Conservation (phyloP, 352 stramenopile genomes). For the Globisporangium irregulare region DNA sequence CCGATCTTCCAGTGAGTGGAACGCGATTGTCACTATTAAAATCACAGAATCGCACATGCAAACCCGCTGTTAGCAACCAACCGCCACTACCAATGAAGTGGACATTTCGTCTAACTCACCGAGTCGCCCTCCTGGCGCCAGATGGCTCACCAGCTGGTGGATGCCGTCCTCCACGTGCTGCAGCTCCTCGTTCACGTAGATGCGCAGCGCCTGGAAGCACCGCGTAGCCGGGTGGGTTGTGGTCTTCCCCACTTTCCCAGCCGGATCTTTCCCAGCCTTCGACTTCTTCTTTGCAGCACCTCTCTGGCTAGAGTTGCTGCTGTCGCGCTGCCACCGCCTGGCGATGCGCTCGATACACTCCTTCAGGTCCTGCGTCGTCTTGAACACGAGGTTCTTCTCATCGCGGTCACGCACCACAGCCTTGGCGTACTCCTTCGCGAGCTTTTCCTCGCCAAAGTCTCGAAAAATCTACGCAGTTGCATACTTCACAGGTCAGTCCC, state of each 20-base stretch:
- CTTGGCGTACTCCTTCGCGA: slow-evolving; percentile 81
- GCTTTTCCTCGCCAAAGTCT: slow-evolving; percentile 63
- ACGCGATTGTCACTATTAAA: slow-evolving; percentile 67
- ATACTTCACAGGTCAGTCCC: neutral
- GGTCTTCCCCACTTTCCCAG: slow-evolving; percentile 12
- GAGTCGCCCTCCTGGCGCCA: slow-evolving; percentile 58
- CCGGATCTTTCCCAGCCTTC: slow-evolving; percentile 21
- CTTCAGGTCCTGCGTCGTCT: slow-evolving; percentile 60
- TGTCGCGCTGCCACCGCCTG: slow-evolving; percentile 49
- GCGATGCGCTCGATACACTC: slow-evolving; percentile 77
- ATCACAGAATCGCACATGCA: neutral
- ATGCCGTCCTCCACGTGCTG: slow-evolving; percentile 60
- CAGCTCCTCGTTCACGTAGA: slow-evolving; percentile 82
- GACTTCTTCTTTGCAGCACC: neutral
- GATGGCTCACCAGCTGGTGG: slow-evolving; percentile 43
- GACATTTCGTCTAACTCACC: slow-evolving; percentile 1
- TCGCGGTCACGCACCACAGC: slow-evolving; percentile 71
- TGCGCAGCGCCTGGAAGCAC: slow-evolving; percentile 79
- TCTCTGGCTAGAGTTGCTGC: slow-evolving; percentile 2
- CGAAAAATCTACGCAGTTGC: slow-evolving; percentile 44
- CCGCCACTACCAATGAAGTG: neutral
- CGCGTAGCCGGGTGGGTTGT: slow-evolving; percentile 65
- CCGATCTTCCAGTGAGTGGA: slow-evolving; percentile 82
- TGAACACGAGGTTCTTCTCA: slow-evolving; percentile 42
- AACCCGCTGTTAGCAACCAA: neutral